These are phyloP conservation scores for Pleurotus ostreatus DNA, from an alignment of 768 basidiomycete genomes.

Conservation along the genomic window DNA sequence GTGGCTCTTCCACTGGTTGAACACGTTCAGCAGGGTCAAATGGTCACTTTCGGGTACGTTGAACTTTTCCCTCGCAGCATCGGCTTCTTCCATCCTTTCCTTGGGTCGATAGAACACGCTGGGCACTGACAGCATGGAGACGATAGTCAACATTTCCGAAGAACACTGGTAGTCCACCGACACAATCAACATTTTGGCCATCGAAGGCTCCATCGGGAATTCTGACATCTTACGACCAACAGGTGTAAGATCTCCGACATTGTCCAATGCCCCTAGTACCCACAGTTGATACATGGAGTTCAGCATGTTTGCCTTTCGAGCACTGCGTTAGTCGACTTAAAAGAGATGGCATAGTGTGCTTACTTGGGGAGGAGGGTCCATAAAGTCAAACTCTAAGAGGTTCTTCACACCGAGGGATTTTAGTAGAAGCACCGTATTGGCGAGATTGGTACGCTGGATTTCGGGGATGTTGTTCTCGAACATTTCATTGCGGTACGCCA, in stretches of 20 bases:
- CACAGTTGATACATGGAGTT: conserved; percentile 99
- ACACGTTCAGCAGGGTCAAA: conserved; percentile 91
- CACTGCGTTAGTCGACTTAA: not conserved
- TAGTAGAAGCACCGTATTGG: conserved; percentile 91
- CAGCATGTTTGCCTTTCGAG: conserved; percentile 80
- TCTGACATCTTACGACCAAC: conserved; percentile 97
- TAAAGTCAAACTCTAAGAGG: conserved; percentile 96
- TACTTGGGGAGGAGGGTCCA: conserved; percentile 99
- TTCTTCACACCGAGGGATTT: conserved; percentile 98
- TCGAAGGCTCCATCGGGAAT: conserved; percentile 98
- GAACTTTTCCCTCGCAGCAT: conserved; percentile 97
- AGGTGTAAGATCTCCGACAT: conserved; percentile 92
- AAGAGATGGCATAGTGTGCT: conserved; percentile 6
- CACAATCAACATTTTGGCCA: conserved; percentile 98
- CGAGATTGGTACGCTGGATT: conserved; percentile 96
- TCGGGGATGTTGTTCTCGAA: conserved; percentile 97
- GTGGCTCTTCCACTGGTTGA: conserved; percentile 97
- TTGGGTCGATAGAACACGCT: conserved; percentile 97
- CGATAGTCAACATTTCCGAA: conserved; percentile 95
- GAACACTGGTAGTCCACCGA: conserved; percentile 94
- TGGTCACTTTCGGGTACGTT: conserved; percentile 99
- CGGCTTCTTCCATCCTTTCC: conserved; percentile 95
- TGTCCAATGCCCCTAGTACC: conserved; percentile 97
- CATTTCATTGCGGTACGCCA: conserved; percentile 93
- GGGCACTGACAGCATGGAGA: conserved; percentile 97